phyloP scores from a whole-genome alignment of 2,329 filamentous ascomycete genomes.

The Diplodia intermedia region DNA sequence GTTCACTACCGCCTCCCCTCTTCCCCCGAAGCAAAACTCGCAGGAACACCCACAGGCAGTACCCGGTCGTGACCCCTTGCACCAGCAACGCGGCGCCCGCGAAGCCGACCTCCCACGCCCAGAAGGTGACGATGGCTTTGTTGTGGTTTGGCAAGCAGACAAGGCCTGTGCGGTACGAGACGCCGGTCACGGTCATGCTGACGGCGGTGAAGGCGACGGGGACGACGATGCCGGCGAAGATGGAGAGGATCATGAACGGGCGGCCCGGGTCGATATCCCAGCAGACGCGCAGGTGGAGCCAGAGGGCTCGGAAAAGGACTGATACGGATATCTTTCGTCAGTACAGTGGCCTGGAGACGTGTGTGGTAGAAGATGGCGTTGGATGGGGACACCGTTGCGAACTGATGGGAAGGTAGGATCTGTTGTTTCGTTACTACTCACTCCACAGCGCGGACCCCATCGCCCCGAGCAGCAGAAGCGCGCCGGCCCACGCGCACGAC shows the following conservation, averaged over 20 bases:
- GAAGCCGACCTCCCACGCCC: slow-evolving; percentile 48
- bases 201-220: slow-evolving; percentile 44
- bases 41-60: slow-evolving; percentile 46
- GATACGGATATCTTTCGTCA: not conserved
- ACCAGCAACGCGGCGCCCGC: slow-evolving; percentile 41
- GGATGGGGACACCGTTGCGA: not conserved
- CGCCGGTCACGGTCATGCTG: slow-evolving; percentile 43
- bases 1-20: not conserved
- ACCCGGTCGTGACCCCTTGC: slow-evolving; percentile 43
- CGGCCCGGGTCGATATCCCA: slow-evolving; percentile 46
- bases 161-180: slow-evolving; percentile 49
- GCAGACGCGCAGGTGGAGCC: slow-evolving; percentile 49
- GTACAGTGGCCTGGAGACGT: not conserved
- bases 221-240: slow-evolving; percentile 42
- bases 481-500: slow-evolving; percentile 80
- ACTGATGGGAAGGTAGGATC: not conserved
- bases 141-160: slow-evolving; percentile 47
- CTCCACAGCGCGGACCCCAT: slow-evolving; percentile 80
- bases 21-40: slow-evolving; percentile 36
- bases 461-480: slow-evolving; percentile 78
- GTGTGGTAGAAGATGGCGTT: not conserved
- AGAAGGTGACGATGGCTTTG: slow-evolving; percentile 46
- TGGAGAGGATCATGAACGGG: slow-evolving; percentile 43
- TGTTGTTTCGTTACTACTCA: slow-evolving; percentile 40
- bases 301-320: slow-evolving; percentile 47